Evolutionary conservation across 768 basidiomycete species (phyloP).

Genomic region (Trametes maxima): DNA sequence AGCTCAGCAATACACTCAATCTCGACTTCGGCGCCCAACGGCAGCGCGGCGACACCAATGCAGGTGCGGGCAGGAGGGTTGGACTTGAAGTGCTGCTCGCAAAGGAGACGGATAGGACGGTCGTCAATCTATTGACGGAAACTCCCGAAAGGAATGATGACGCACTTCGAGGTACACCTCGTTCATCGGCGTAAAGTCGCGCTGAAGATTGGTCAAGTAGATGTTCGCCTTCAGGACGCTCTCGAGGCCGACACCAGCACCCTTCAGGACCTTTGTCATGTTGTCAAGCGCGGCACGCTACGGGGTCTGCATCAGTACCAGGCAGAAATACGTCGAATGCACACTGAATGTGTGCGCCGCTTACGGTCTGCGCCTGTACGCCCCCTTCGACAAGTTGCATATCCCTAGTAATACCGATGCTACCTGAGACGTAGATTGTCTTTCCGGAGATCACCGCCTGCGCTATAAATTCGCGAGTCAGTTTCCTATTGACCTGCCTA

Average conservation of each 20-base stretch:
- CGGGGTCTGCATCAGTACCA: background rate
- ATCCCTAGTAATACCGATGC: constrained; percentile 39
- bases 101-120: background rate
- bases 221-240: constrained; percentile 45
- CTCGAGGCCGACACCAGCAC: constrained; percentile 40
- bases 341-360: constrained; percentile 11
- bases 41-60: constrained; percentile 55
- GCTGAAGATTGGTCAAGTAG: constrained; percentile 40
- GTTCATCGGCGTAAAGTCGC: constrained; percentile 45
- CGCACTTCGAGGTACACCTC: constrained; percentile 40
- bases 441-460: constrained; percentile 41
- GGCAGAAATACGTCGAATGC: background rate
- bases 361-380: constrained; percentile 41
- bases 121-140: background rate
- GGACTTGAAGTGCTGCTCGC: constrained; percentile 48
- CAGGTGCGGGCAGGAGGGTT: constrained; percentile 60
- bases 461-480: constrained; percentile 28
- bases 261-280: constrained; percentile 39
- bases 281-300: constrained; percentile 44
- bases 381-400: constrained; percentile 39
- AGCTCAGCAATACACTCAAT: constrained; percentile 61
- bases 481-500: background rate
- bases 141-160: background rate
- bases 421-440: constrained; percentile 44
- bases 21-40: constrained; percentile 57